Evolutionary conservation across 257 asterid species (phyloP).

Genomic region (Petunia axillaris): DNA sequence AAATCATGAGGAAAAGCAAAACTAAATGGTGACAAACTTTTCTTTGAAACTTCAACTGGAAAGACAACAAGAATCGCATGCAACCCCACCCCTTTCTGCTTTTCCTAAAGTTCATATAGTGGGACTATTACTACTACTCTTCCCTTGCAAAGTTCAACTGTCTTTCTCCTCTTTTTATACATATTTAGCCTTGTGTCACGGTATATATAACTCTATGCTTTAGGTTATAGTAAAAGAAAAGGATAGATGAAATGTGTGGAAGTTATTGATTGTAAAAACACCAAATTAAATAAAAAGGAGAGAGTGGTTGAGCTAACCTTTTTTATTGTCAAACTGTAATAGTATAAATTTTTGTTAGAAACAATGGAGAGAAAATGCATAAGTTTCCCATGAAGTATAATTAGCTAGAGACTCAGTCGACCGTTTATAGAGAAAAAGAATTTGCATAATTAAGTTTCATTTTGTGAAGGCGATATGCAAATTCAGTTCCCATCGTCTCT

Average conservation of each 20-base stretch:
- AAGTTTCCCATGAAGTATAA: background rate
- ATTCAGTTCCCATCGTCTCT: no score
- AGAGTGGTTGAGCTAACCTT: background rate
- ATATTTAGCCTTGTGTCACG: constrained; percentile 9
- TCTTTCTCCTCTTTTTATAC: background rate
- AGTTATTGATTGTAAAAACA: background rate
- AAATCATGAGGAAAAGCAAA: constrained; percentile 16
- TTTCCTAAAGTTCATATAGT: constrained; percentile 18
- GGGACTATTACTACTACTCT: background rate
- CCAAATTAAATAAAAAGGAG: background rate
- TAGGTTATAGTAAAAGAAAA: background rate
- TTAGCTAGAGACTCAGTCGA: no score
- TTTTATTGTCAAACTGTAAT: background rate
- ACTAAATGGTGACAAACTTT: constrained; percentile 13
- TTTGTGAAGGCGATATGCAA: no score
- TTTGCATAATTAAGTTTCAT: no score
- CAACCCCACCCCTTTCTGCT: constrained; percentile 6
- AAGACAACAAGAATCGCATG: constrained; percentile 3
- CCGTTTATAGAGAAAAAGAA: no score
- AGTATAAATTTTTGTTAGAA: background rate
- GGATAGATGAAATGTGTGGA: background rate
- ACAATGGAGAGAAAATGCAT: background rate
- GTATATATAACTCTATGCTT: background rate
- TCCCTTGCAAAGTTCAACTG: background rate
- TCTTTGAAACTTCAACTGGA: background rate